These are phyloP conservation scores for Raphidocelis subcapitata DNA, from an alignment of 139 green algal species.

Conservation along the genomic window DNA sequence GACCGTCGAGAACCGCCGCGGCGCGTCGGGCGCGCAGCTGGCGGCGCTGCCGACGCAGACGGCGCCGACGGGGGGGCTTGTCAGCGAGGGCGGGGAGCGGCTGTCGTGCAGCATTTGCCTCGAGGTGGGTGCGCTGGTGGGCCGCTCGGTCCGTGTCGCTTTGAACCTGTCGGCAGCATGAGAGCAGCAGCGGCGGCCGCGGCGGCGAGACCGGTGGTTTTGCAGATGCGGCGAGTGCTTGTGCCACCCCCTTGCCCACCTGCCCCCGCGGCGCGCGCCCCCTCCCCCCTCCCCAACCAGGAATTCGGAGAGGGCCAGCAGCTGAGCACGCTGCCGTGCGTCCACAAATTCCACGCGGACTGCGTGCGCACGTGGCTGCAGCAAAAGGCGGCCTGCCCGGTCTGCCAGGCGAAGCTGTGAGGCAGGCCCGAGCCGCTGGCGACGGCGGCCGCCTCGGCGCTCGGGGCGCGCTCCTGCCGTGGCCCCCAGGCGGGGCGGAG, in stretches of 20 bases:
- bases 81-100: slow-evolving; percentile 8
- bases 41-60: slow-evolving; percentile 38
- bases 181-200: neutral
- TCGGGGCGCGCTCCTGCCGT: too few species aligned
- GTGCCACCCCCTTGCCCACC: too few species aligned
- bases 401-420: slow-evolving; percentile 37
- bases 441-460: too few species aligned
- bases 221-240: too few species aligned
- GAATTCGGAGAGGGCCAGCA: too few species aligned
- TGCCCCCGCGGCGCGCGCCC: too few species aligned
- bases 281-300: too few species aligned
- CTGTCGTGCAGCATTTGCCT: slow-evolving; percentile 45
- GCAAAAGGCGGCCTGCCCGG: slow-evolving; percentile 44
- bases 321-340: slow-evolving; percentile 14
- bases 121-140: slow-evolving; percentile 62
- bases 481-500: too few species aligned
- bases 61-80: slow-evolving; percentile 1
- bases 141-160: slow-evolving; percentile 56
- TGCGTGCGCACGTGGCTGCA: slow-evolving; percentile 48
- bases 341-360: slow-evolving; percentile 29
- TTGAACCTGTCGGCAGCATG: neutral
- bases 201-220: neutral
- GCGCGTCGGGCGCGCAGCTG: slow-evolving; percentile 37
- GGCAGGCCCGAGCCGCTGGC: neutral
- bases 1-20: slow-evolving; percentile 59